A percentile compares a stretch with the other conserved stretches of the same genome.
Conservation (phyloP, 306 rosid species). For the Citrullus mucosospermus region DNA sequence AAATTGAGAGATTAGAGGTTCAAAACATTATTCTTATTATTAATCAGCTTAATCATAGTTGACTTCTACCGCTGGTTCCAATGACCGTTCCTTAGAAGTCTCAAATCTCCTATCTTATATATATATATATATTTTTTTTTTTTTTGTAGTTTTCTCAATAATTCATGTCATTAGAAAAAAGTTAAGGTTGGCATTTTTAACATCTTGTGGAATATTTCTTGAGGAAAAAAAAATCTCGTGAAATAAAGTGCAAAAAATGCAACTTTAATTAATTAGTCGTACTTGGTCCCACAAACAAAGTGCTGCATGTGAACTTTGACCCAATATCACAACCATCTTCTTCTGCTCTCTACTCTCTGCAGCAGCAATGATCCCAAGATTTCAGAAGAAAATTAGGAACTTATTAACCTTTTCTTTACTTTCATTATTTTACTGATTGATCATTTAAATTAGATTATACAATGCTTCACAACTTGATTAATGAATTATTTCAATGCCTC, state of each 20-base stretch:
- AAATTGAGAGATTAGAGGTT: too few species aligned
- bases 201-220: background rate
- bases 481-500: background rate
- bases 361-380: background rate
- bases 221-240: background rate
- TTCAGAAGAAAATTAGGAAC: background rate
- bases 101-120: background rate
- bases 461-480: too few species aligned
- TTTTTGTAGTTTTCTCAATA: background rate
- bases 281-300: background rate
- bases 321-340: background rate
- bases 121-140: too few species aligned
- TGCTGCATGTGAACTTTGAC: constrained; percentile 2
- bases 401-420: background rate
- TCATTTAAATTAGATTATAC: background rate
- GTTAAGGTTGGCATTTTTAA: background rate
- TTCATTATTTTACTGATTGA: background rate
- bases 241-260: background rate
- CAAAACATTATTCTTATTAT: background rate
- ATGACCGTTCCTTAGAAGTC: background rate
- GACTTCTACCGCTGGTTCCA: background rate
- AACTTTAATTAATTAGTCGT: background rate
- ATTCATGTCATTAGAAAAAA: background rate
- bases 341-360: background rate
- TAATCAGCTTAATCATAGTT: background rate